phyloP scores from a whole-genome alignment of 176 grass and related monocot species.

The Musa schizocarpa region DNA sequence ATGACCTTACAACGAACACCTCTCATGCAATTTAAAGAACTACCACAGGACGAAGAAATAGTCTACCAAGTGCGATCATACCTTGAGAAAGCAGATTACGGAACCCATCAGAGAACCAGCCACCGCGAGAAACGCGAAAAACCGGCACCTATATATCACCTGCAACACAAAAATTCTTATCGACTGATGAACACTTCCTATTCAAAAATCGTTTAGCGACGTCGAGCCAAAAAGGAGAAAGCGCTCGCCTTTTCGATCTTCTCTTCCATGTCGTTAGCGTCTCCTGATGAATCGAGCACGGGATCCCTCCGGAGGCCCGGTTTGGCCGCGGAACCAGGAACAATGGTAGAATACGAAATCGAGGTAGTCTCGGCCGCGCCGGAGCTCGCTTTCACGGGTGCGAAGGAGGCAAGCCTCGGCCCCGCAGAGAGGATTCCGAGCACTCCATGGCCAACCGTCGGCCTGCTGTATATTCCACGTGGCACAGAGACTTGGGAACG shows the following conservation, averaged over 20 bases:
- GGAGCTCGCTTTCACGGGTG: conserved; percentile 5
- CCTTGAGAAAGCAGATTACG: conserved; percentile 14
- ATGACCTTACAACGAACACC: background rate
- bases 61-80: background rate
- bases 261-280: background rate
- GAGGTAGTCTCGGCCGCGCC: background rate
- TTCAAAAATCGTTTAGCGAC: background rate
- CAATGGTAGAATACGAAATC: background rate
- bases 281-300: background rate
- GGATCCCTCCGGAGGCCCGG: background rate
- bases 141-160: conserved; percentile 8
- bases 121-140: conserved; percentile 9
- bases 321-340: background rate
- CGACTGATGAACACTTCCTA: background rate
- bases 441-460: background rate
- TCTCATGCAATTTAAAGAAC: background rate
- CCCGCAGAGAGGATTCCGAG: background rate
- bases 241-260: background rate
- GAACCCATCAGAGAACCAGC: conserved; percentile 16
- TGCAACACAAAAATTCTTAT: background rate
- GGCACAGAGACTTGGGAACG: background rate
- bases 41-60: background rate
- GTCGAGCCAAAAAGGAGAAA: background rate
- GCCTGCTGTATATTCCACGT: background rate
- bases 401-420: background rate